phyloP scores from a whole-genome alignment of 306 rosid species.

The Astragalus glycyphyllos region DNA sequence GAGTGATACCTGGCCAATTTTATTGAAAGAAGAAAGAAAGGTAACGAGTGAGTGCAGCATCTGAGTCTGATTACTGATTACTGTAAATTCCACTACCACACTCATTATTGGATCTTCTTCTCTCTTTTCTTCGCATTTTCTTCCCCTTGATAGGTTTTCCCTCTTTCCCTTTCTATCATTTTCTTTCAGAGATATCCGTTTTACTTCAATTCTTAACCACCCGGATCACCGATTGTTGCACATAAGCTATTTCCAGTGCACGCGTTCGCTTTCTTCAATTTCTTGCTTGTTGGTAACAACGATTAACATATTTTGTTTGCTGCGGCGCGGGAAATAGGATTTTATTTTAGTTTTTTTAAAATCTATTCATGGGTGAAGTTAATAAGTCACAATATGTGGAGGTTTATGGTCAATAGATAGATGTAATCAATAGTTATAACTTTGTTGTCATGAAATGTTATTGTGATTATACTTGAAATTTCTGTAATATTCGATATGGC shows the following conservation, averaged over 20 bases:
- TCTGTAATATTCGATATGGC: neutral
- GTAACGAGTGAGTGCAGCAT: too few relatives aligned
- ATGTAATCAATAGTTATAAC: constrained; percentile 5
- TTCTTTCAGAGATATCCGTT: neutral
- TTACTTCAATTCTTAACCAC: constrained; percentile 29
- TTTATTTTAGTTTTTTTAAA: neutral
- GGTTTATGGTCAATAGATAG: neutral
- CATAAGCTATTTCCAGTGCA: constrained; percentile 12
- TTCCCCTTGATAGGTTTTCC: constrained; percentile 2
- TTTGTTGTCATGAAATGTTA: constrained; percentile 22
- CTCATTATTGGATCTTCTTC: neutral
- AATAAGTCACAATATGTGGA: too few relatives aligned
- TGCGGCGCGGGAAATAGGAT: constrained; percentile 9
- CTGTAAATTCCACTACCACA: neutral
- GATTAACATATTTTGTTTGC: constrained; percentile 26
- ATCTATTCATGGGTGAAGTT: neutral
- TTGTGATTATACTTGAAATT: neutral
- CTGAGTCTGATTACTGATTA: too few relatives aligned
- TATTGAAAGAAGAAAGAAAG: too few relatives aligned
- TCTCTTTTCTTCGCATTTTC: neutral
- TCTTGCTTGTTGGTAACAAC: constrained; percentile 13
- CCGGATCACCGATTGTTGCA: constrained; percentile 40
- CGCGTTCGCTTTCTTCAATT: constrained; percentile 18
- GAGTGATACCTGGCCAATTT: too few relatives aligned
- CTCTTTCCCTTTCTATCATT: neutral